Percentiles rank a stretch among this genome's conserved stretches.
Evolutionary conservation across 805 yeast genomes (phyloP).

Genomic region (Barnettozyma sucrosica): DNA sequence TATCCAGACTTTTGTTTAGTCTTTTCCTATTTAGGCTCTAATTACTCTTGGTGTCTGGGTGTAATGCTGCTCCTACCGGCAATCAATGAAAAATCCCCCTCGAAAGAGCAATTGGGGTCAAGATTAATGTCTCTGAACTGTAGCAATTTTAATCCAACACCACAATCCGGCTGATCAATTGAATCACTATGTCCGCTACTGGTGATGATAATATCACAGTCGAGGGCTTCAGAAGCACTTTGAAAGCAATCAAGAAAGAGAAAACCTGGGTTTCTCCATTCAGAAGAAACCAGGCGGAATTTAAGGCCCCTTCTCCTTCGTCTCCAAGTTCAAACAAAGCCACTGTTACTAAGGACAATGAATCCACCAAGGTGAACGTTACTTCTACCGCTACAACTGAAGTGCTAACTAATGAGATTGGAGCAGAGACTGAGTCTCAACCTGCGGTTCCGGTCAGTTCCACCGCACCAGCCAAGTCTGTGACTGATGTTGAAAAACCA

Average conservation of each 20-base stretch:
- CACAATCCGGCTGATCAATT: background rate
- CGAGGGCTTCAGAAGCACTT: constrained; percentile 17
- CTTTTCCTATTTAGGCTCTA: background rate
- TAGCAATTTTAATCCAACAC: background rate
- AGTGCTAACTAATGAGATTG: background rate
- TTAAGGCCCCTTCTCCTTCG: background rate
- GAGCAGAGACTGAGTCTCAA: background rate
- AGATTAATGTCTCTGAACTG: background rate
- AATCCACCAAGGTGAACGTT: background rate
- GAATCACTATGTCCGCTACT: background rate
- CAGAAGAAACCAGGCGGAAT: constrained; percentile 10
- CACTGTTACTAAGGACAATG: background rate
- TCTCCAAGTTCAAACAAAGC: background rate
- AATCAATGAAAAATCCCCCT: background rate
- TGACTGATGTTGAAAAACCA: constrained; percentile 1
- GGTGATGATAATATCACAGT: background rate
- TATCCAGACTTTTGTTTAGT: background rate
- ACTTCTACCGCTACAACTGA: background rate
- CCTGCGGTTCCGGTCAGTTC: background rate
- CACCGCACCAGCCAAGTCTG: background rate
- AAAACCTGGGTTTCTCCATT: constrained; percentile 28
- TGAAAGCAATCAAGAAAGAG: constrained; percentile 19
- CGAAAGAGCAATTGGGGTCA: background rate
- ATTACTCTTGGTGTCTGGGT: background rate
- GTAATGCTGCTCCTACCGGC: background rate